Conservation (phyloP, 345 rosid genomes). For the Fremontodendron californicum region DNA sequence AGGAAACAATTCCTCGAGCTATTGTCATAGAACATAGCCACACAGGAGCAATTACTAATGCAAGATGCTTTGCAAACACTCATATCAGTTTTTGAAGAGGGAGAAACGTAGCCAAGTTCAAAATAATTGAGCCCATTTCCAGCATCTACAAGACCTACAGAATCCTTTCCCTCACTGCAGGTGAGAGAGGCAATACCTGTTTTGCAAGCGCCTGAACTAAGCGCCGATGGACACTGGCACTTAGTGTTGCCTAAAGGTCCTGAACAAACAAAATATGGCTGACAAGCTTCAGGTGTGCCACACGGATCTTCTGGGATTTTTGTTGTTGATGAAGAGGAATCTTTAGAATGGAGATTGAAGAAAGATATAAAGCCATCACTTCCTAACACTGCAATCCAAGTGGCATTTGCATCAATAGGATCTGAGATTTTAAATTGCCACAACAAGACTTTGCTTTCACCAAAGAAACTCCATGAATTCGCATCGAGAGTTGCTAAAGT, state of each 20-base stretch:
- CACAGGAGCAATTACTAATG: slow-evolving; percentile 64
- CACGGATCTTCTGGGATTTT: slow-evolving; percentile 66
- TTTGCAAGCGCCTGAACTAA: slow-evolving; percentile 39
- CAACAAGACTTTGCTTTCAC: slow-evolving; percentile 35
- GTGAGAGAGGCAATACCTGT: slow-evolving; percentile 51
- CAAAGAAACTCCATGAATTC: slow-evolving; percentile 82
- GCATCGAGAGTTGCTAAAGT: slow-evolving; percentile 40
- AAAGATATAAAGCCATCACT: slow-evolving; percentile 59
- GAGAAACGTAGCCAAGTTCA: slow-evolving; percentile 52
- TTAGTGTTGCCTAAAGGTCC: slow-evolving; percentile 26
- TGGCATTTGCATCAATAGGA: slow-evolving; percentile 35
- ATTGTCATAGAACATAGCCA: slow-evolving; percentile 63
- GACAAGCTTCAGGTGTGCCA: slow-evolving; percentile 64
- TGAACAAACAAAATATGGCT: slow-evolving; percentile 50
- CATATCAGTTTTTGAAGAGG: slow-evolving; percentile 53
- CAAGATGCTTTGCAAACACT: slow-evolving; percentile 65
- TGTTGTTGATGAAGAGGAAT: slow-evolving; percentile 30
- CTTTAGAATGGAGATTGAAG: slow-evolving; percentile 35
- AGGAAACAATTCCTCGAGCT: slow-evolving; percentile 66
- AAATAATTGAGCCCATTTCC: slow-evolving; percentile 56
- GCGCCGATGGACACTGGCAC: slow-evolving; percentile 61
- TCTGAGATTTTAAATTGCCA: slow-evolving; percentile 53
- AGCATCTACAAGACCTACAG: slow-evolving; percentile 44
- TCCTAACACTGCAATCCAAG: slow-evolving; percentile 73
- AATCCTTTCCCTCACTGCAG: slow-evolving; percentile 34